Evolutionary conservation across 306 rosid species (phyloP).

Genomic region (Sphenostylis stenocarpa): DNA sequence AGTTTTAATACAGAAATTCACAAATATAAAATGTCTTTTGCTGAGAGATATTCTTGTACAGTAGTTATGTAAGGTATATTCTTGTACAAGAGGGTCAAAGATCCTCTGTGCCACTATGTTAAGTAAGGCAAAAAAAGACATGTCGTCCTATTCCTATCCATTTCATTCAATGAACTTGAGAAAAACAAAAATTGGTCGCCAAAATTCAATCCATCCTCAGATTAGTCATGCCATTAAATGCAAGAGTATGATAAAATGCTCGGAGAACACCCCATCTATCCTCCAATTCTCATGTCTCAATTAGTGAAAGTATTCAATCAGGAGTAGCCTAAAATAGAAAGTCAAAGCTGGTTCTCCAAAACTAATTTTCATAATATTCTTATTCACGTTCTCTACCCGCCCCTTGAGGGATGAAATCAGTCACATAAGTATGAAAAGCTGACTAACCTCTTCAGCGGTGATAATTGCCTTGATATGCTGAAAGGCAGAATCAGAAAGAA

Average conservation of each 20-base stretch:
- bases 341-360: neutral
- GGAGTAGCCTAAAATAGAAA: conserved; percentile 9
- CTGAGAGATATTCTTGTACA: too few relatives aligned
- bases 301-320: neutral
- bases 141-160: too few relatives aligned
- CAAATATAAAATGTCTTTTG: too few relatives aligned
- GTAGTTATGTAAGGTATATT: too few relatives aligned
- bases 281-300: neutral
- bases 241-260: neutral
- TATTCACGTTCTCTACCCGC: neutral
- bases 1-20: conserved; percentile 6
- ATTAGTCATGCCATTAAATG: neutral
- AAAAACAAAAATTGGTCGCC: too few relatives aligned
- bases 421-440: neutral
- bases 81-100: too few relatives aligned
- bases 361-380: neutral
- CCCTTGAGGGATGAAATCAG: neutral
- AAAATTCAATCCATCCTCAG: neutral
- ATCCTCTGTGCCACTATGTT: too few relatives aligned
- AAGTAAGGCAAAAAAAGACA: too few relatives aligned
- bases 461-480: conserved; percentile 99
- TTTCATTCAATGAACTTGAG: too few relatives aligned
- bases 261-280: neutral
- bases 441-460: conserved; percentile 86
- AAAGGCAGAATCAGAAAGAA: conserved; percentile 21